Percentiles rank a stretch among this genome's conserved stretches.
Evolutionary conservation across 2,329 filamentous ascomycete genomes (phyloP).

Genomic region (Zymoseptoria ardabiliae): DNA sequence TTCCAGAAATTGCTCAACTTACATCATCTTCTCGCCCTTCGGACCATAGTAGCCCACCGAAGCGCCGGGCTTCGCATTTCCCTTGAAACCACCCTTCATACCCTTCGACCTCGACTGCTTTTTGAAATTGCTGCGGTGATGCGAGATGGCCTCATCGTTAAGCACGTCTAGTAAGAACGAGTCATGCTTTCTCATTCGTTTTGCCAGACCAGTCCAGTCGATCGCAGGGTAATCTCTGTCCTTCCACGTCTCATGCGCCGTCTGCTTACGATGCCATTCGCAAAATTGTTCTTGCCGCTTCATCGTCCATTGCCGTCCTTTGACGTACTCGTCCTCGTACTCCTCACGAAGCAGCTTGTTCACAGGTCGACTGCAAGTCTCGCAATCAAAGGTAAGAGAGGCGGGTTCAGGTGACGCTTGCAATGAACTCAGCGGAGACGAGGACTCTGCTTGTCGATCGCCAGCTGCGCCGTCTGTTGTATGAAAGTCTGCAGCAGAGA

Average conservation of each 20-base stretch:
- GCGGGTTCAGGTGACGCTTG: slow-evolving; percentile 1
- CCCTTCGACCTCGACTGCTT: slow-evolving; percentile 20
- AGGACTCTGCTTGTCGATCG: not conserved
- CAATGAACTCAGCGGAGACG: not conserved
- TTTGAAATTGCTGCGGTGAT: slow-evolving; percentile 22
- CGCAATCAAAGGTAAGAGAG: slow-evolving; percentile 12
- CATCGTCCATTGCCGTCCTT: slow-evolving; percentile 20
- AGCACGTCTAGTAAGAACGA: slow-evolving; percentile 21
- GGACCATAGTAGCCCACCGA: slow-evolving; percentile 32
- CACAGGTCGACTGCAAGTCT: slow-evolving; percentile 21
- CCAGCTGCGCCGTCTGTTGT: not conserved
- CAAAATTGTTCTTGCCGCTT: slow-evolving; percentile 31
- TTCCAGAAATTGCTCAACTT: slow-evolving; percentile 4
- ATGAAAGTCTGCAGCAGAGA: not conserved
- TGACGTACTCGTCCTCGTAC: slow-evolving; percentile 23
- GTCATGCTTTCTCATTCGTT: slow-evolving; percentile 23
- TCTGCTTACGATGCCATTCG: slow-evolving; percentile 23
- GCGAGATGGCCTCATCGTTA: slow-evolving; percentile 15
- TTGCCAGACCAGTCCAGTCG: slow-evolving; percentile 24
- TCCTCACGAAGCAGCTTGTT: slow-evolving; percentile 20
- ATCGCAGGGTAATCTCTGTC: slow-evolving; percentile 28
- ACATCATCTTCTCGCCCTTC: slow-evolving; percentile 30
- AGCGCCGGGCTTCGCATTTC: slow-evolving; percentile 7
- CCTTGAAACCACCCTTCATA: slow-evolving; percentile 9
- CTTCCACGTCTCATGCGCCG: slow-evolving; percentile 24